Evolutionary conservation across 768 basidiomycete genomes (phyloP), one percentile per base, ranked within the genome.

Genomic region (Kwoniella pini): DNA sequence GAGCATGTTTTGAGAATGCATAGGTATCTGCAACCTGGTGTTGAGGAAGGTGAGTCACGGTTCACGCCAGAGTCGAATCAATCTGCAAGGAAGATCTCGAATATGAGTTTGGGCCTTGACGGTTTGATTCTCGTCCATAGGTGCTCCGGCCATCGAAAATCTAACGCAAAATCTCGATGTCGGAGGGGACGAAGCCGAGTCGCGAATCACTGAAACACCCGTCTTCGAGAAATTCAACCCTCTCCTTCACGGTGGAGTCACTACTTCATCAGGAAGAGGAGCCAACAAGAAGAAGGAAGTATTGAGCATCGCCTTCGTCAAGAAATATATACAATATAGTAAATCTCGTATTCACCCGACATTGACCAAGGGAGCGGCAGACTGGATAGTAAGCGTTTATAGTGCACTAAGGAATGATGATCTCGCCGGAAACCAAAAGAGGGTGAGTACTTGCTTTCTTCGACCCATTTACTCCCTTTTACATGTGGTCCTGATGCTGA

Each of bases 1-100:
- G 96, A 99, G 80, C 96, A 99, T 73, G 94, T 99, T 65, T 85
- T 99, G 52, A 85, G 96, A 24, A 89, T 98, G 85, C 96, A 99
- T 78, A 87, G 96, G 39, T 99, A 96, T 79, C 84, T 97, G 39
- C 90, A 92, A 57, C 93, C 94, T 6, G 96, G 96, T 21, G 85
- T 96, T 27, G 96, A 98, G 81, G 93, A 97, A 81, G 95, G 95
- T 68, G 87, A 63, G 72, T 60, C 19, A 2, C 19, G 3, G 12
- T 31, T 21, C n/a, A 6, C 40, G 5, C n/a, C 40, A 6, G n/a
- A n/a, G n/a, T n/a, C n/a, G n/a, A n/a, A n/a, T n/a, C n/a, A n/a
- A n/a, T n/a, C n/a, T 42, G n/a, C 11, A 42, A 6, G 40, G 19
- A 15, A 15, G 7, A 36, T 36, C 15, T n/a, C 15, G 33, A 36